Conservation (phyloP, 345 rosid genomes). For the Hypericum perforatum region DNA sequence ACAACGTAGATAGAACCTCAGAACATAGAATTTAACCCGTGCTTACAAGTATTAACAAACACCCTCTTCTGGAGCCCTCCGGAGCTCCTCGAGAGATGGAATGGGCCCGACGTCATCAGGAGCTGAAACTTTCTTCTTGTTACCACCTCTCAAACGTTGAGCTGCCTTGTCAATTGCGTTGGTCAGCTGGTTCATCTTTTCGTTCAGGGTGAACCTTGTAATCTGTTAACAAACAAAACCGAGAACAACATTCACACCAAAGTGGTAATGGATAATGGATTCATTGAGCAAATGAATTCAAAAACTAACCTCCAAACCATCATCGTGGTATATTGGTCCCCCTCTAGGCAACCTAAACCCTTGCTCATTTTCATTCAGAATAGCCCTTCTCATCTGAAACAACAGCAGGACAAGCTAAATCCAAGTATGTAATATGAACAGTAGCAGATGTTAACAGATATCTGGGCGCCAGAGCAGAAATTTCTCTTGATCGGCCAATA, state of each 20-base stretch:
- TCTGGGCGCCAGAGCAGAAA: neutral
- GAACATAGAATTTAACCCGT: too few species aligned
- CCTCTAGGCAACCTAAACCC: slow-evolving; percentile 49
- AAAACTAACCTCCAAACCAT: slow-evolving; percentile 63
- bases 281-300: neutral
- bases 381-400: slow-evolving; percentile 62
- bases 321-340: slow-evolving; percentile 72
- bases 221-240: slow-evolving; percentile 35
- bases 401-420: neutral
- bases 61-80: too few species aligned
- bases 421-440: slow-evolving; percentile 1
- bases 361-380: slow-evolving; percentile 70
- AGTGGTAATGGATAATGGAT: neutral
- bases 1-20: too few species aligned
- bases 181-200: slow-evolving; percentile 77
- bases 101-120: too few species aligned
- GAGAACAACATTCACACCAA: neutral
- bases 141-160: slow-evolving; percentile 75
- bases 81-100: too few species aligned
- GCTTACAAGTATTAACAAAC: too few species aligned
- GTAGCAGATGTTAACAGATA: neutral
- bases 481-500: neutral
- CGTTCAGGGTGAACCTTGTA: slow-evolving; percentile 76
- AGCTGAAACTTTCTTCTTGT: slow-evolving; percentile 14
- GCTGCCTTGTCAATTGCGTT: slow-evolving; percentile 86